phyloP scores from a whole-genome alignment of 495 filamentous ascomycete species.

The Trichoderma virens region DNA sequence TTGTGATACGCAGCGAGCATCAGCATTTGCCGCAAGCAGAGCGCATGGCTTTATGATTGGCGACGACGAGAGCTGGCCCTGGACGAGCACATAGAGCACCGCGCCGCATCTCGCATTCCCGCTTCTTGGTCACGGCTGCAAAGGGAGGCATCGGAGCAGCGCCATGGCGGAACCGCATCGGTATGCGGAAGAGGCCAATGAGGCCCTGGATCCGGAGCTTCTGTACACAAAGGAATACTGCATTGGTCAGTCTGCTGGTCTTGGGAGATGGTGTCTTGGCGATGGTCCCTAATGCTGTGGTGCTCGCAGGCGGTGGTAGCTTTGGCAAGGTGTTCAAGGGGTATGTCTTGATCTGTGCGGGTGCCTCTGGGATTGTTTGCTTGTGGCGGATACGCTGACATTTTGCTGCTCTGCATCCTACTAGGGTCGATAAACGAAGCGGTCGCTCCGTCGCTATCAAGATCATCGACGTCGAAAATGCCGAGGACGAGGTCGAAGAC shows the following conservation, averaged over 20 bases:
- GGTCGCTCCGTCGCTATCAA: slow-evolving; percentile 90
- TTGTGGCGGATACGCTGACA: slow-evolving; percentile 9
- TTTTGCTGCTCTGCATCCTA: slow-evolving; percentile 19
- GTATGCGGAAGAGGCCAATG: slow-evolving; percentile 35
- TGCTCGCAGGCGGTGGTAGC: slow-evolving; percentile 62
- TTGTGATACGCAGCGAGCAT: no score
- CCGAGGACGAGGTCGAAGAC: slow-evolving; percentile 97
- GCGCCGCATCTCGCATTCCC: not conserved
- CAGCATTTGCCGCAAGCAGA: not conserved
- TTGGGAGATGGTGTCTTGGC: slow-evolving; percentile 9
- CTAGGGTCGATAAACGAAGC: slow-evolving; percentile 73
- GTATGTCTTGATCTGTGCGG: slow-evolving; percentile 35
- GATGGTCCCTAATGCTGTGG: not conserved
- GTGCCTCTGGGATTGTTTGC: not conserved
- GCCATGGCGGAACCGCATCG: slow-evolving; percentile 33
- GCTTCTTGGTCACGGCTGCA: not conserved
- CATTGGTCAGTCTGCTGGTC: slow-evolving; percentile 60
- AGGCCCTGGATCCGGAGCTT: slow-evolving; percentile 66
- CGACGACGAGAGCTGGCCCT: not conserved
- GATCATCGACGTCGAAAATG: slow-evolving; percentile 95
- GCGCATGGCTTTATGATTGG: not conserved
- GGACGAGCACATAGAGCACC: not conserved
- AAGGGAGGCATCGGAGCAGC: not conserved
- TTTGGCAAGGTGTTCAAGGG: slow-evolving; percentile 96
- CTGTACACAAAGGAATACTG: slow-evolving; percentile 90